These are phyloP conservation scores for Cicer arietinum DNA, from an alignment of 306 rosid species.

Conservation along the genomic window DNA sequence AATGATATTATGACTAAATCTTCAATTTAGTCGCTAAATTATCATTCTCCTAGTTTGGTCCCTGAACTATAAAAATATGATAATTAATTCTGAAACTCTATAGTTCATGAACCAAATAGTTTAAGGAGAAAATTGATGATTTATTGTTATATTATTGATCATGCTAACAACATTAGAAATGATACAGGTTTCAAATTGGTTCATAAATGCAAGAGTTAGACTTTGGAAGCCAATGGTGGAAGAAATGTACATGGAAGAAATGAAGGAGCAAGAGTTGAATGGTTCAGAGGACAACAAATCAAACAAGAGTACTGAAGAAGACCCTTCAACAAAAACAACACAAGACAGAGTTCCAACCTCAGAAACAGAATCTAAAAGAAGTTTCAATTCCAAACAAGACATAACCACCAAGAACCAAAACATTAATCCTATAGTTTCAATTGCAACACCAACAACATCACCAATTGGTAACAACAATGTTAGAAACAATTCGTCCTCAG, in stretches of 20 bases:
- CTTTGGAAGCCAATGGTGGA: slow-evolving; percentile 99
- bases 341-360: slow-evolving; percentile 49
- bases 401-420: slow-evolving; percentile 42
- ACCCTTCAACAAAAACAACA: slow-evolving; percentile 52
- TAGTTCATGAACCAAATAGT: too few species aligned
- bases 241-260: slow-evolving; percentile 89
- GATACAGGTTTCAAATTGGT: slow-evolving; percentile 94
- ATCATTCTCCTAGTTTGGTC: too few species aligned
- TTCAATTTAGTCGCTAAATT: too few species aligned
- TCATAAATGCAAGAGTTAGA: slow-evolving; percentile 94
- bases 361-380: slow-evolving; percentile 53
- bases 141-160: not conserved
- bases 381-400: slow-evolving; percentile 67
- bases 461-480: slow-evolving; percentile 56
- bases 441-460: slow-evolving; percentile 59
- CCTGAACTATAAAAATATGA: too few species aligned
- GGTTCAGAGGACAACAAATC: slow-evolving; percentile 65
- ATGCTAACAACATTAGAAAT: not conserved
- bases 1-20: too few species aligned
- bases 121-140: too few species aligned
- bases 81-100: too few species aligned
- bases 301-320: slow-evolving; percentile 67
- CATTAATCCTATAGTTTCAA: slow-evolving; percentile 48
- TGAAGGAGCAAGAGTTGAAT: slow-evolving; percentile 77
- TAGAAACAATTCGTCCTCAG: slow-evolving; percentile 58